Conservation (phyloP, 192 early-diverging fungal species). For the Mycoemilia scoparia region DNA sequence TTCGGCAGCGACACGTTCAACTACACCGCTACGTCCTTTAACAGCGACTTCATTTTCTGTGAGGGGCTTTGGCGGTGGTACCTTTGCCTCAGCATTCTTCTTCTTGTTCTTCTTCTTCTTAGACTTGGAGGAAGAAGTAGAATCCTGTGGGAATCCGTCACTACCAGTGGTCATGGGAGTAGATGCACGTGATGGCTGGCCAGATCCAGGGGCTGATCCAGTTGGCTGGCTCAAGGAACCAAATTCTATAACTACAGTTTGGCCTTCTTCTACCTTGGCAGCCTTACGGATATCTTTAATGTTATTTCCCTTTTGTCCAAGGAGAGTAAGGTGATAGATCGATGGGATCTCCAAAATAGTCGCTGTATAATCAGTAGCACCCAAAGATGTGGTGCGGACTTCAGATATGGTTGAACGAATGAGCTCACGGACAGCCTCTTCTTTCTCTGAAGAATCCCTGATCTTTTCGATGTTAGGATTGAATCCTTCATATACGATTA, state of each 20-base stretch:
- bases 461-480: conserved; percentile 27
- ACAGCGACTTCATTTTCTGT: conserved; percentile 55
- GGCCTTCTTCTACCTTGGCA: conserved; percentile 17
- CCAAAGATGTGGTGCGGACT: conserved; percentile 39
- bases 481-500: conserved; percentile 59
- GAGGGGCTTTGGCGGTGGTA: too few species aligned
- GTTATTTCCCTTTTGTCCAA: conserved; percentile 54
- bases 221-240: conserved; percentile 25
- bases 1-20: conserved; percentile 47
- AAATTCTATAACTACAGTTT: conserved; percentile 53
- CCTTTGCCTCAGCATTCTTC: too few species aligned
- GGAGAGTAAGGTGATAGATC: conserved; percentile 59
- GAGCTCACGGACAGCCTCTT: conserved; percentile 30
- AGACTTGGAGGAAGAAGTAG: conserved; percentile 26
- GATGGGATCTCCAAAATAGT: conserved; percentile 40
- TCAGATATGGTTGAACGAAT: conserved; percentile 39
- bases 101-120: conserved; percentile 25
- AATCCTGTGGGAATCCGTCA: too few species aligned
- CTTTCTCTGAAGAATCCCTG: conserved; percentile 32
- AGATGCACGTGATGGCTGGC: too few species aligned
- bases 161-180: too few species aligned
- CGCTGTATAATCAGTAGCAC: conserved; percentile 46
- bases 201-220: conserved; percentile 1
- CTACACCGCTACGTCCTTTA: conserved; percentile 62
- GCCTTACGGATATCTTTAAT: conserved; percentile 51